These are phyloP conservation scores for Irpex sp. DNA, from an alignment of 1,284 basidiomycete genomes.

Conservation along the genomic window DNA sequence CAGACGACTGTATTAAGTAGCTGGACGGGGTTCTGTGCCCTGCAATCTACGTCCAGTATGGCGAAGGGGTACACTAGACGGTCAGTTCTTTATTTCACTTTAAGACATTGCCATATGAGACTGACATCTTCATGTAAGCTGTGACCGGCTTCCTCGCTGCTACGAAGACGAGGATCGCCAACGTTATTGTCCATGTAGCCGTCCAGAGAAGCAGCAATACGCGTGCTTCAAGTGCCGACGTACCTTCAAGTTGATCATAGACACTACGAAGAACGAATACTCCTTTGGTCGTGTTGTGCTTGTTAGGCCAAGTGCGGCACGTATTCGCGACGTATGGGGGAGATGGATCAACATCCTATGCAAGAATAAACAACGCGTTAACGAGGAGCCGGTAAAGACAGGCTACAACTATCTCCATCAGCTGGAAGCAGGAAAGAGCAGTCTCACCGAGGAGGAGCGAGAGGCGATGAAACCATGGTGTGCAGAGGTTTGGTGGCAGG, in stretches of 20 bases:
- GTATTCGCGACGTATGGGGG: neutral
- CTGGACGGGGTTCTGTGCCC: too few species aligned
- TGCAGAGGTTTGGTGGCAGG: neutral
- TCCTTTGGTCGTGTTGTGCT: neutral
- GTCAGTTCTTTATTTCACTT: neutral
- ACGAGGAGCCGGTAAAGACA: neutral
- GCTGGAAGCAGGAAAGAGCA: neutral
- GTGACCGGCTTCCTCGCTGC: neutral
- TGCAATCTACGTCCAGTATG: neutral
- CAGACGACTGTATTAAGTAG: too few species aligned
- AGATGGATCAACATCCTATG: neutral
- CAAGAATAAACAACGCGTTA: neutral
- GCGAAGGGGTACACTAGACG: neutral
- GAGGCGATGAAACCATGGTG: neutral
- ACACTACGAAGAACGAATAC: neutral
- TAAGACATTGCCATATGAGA: neutral
- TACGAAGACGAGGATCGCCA: neutral
- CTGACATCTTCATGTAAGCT: neutral
- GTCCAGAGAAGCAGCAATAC: neutral
- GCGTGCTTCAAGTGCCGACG: neutral
- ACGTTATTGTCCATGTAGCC: neutral
- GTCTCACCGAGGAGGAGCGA: neutral
- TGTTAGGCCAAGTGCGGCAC: neutral
- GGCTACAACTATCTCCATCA: neutral
- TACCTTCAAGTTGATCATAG: neutral